Evolutionary conservation across 768 basidiomycete genomes (phyloP).

Genomic region (Macrolepiota fuliginosa): DNA sequence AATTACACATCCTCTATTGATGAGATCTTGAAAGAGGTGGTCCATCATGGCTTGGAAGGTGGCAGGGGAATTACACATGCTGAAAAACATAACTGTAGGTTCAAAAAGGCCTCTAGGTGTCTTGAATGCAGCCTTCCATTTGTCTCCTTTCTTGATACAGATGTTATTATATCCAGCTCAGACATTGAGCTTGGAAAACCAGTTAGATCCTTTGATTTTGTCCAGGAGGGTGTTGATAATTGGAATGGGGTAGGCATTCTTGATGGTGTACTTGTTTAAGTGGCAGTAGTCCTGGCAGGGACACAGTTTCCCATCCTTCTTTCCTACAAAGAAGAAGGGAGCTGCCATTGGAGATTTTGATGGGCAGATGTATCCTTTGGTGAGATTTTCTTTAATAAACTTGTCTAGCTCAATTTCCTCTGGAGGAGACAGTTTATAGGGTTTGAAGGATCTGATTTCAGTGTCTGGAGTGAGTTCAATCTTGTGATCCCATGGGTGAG

Average conservation of each 20-base stretch:
- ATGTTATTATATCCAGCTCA: constrained; percentile 32
- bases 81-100: constrained; percentile 36
- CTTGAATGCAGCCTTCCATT: constrained; percentile 39
- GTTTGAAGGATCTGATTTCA: constrained; percentile 23
- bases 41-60: no score
- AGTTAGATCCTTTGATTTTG: constrained; percentile 3
- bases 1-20: no score
- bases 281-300: no score
- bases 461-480: constrained; percentile 17
- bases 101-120: constrained; percentile 31
- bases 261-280: no score
- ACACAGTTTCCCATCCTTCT: no score
- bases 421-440: constrained; percentile 8
- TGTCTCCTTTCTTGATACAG: constrained; percentile 28
- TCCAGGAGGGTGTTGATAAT: constrained; percentile 1
- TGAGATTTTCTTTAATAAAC: constrained; percentile 5
- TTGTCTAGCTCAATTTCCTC: constrained; percentile 21
- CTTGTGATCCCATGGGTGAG: constrained; percentile 5
- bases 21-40: no score
- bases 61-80: no score
- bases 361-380: constrained; percentile 17
- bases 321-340: no score
- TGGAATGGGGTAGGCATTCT: neutral
- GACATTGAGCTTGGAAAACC: constrained; percentile 5
- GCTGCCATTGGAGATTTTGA: constrained; percentile 22